Base-by-base conservation (phyloP, 768 basidiomycete species). In the Coprinopsis sp. region DNA sequence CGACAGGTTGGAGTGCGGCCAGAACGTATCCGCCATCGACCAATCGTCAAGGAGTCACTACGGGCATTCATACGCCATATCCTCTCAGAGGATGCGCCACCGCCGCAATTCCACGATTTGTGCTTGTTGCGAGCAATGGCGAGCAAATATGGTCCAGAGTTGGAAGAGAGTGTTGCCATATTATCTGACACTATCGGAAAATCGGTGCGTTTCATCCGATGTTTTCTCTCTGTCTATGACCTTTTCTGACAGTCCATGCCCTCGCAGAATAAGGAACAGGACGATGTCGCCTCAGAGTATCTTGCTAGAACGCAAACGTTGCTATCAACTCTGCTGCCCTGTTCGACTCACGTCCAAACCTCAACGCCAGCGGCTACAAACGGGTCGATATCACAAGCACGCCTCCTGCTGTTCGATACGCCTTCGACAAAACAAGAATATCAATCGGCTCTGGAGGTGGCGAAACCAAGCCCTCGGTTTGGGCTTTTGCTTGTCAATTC, bases 381-480 rank as follows among this genome's bases (percentile, higher is more conserved):
- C 50, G 42, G 37, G 41, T 40, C 25, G 21, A 27, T 19, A 55
- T 62, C 65, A 29, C 41, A 43, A 22, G 48, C 46, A 16, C 46
- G 51, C 7, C 53, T 84, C 24, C 64, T 83, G 48, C 70, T 68
- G 24, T 71, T 74, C 49, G 83, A 82, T 4, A 60, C 68, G 22
- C 81, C 85, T 47, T 55, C 63, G 13, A 54, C 67, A 30, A 79
- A 82, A 39, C 70, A 77, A 49, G 69, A 74, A 21, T 78, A 79
- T 56, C 74, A 79, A 41, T 65, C 81, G 29, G 76, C 79, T 23
- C 58, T 88, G 33, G 77, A 83, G 30, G 61, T 86, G 25, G 83
- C 81, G 18, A 87, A 84, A 53, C 79, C 87, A 14, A 80, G 81
- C 31, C 73, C 84, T 33, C 73, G 89, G 47, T 88, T 91, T 64